These are phyloP conservation scores for Penicillium salamii DNA, from an alignment of 495 filamentous ascomycete genomes.

Conservation along the genomic window DNA sequence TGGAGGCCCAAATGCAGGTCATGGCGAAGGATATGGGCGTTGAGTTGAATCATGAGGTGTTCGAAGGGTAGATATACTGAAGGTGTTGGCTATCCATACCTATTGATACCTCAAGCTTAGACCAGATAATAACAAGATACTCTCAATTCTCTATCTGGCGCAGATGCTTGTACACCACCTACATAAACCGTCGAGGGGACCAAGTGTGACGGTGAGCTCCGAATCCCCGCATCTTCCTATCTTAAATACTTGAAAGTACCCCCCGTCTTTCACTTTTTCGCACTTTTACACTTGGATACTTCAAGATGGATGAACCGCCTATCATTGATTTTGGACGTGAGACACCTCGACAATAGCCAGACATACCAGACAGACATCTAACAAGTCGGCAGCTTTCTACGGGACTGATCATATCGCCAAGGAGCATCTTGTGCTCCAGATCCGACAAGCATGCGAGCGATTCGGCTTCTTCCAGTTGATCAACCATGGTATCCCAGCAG, in stretches of 20 bases:
- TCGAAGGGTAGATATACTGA: slow-evolving; percentile 82
- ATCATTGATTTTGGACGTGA: slow-evolving; percentile 17
- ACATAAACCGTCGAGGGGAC: too few relatives aligned
- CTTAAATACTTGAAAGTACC: not conserved
- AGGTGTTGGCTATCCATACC: too few relatives aligned
- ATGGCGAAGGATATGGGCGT: slow-evolving; percentile 92
- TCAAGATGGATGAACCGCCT: slow-evolving; percentile 8
- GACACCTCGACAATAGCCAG: not conserved
- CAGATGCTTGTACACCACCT: too few relatives aligned
- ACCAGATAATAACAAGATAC: too few relatives aligned
- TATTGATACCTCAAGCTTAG: too few relatives aligned
- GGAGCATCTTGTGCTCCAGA: slow-evolving; percentile 7
- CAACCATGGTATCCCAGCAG: slow-evolving; percentile 71
- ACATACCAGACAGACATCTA: not conserved
- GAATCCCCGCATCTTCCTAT: too few relatives aligned
- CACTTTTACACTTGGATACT: not conserved
- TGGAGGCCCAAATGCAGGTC: slow-evolving; percentile 78
- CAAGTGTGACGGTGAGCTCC: too few relatives aligned
- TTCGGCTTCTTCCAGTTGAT: slow-evolving; percentile 84
- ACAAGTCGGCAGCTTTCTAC: slow-evolving; percentile 13
- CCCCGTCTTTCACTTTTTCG: too few relatives aligned
- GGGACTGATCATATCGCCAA: slow-evolving; percentile 3
- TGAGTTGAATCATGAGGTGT: slow-evolving; percentile 81
- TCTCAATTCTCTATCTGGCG: too few relatives aligned
- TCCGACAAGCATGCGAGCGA: slow-evolving; percentile 29